These are phyloP conservation scores for Whalleya microplaca DNA, from an alignment of 2,329 filamentous ascomycete genomes.

Conservation along the genomic window DNA sequence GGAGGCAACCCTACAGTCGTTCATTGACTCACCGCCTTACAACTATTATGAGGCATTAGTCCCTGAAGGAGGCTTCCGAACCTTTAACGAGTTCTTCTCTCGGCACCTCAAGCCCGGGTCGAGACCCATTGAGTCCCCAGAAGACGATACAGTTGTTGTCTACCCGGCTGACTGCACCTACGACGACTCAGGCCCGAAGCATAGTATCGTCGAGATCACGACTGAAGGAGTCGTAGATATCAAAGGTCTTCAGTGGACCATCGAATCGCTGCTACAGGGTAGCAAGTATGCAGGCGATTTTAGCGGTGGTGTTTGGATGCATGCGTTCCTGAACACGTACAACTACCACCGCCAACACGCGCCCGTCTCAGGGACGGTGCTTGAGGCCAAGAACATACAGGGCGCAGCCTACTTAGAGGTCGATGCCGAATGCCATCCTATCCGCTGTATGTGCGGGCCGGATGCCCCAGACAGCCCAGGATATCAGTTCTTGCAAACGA, in stretches of 20 bases:
- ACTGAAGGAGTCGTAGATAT: constrained; percentile 36
- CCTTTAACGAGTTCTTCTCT: constrained; percentile 48
- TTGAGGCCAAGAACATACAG: constrained; percentile 43
- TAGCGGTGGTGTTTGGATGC: constrained; percentile 45
- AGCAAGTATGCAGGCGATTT: constrained; percentile 38
- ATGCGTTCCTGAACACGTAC: constrained; percentile 43
- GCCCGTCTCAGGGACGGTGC: constrained; percentile 42
- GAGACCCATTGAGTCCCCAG: constrained; percentile 36
- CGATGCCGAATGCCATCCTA: constrained; percentile 18
- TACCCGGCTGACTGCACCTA: constrained; percentile 45
- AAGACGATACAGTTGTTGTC: constrained; percentile 37
- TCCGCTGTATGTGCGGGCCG: constrained; percentile 26
- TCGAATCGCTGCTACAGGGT: constrained; percentile 40
- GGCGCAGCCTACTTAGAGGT: constrained; percentile 44
- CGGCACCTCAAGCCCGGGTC: constrained; percentile 40
- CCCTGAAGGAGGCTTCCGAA: constrained; percentile 38
- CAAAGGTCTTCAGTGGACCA: constrained; percentile 44
- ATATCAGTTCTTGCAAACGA: constrained; percentile 46
- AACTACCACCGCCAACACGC: constrained; percentile 49
- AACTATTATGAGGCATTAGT: constrained; percentile 37
- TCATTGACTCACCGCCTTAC: constrained; percentile 37
- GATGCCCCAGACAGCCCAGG: constrained; percentile 41
- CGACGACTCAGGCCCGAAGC: constrained; percentile 27
- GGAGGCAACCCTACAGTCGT: constrained; percentile 35
- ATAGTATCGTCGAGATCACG: constrained; percentile 31